phyloP scores from a whole-genome alignment of 768 basidiomycete genomes.

The Boletus edulis region DNA sequence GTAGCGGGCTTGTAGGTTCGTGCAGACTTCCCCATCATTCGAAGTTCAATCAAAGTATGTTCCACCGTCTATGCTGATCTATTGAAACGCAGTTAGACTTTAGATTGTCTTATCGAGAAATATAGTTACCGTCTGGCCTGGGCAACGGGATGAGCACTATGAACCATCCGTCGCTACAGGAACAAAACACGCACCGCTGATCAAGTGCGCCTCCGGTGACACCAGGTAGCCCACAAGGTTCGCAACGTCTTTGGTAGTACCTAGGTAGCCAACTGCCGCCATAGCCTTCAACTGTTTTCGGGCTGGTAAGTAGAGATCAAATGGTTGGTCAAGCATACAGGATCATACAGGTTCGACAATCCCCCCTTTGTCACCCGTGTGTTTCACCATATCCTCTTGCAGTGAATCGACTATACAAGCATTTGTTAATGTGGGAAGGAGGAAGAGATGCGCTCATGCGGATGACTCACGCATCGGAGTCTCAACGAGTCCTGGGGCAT shows the following conservation, averaged over 20 bases:
- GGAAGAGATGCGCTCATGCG: not conserved
- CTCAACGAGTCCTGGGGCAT: conserved; percentile 31
- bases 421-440: not conserved
- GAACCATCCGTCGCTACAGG: not conserved
- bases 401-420: conserved; percentile 15
- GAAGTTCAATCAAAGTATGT: conserved; percentile 20
- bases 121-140: conserved; percentile 28
- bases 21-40: too few relatives aligned
- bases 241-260: conserved; percentile 33
- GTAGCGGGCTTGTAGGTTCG: too few relatives aligned
- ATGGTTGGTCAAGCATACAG: not conserved
- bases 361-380: conserved; percentile 12
- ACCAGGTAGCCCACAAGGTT: conserved; percentile 37
- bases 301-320: not conserved
- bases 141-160: not conserved
- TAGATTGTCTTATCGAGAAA: not conserved
- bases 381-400: conserved; percentile 7
- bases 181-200: conserved; percentile 30
- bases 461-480: conserved; percentile 29
- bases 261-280: conserved; percentile 22
- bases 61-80: conserved; percentile 29
- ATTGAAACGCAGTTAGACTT: not conserved
- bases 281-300: conserved; percentile 9
- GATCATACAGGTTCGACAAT: conserved; percentile 15
- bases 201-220: conserved; percentile 31